Base-by-base conservation (phyloP, 495 filamentous ascomycete species). In the Melanomma pulvis-pyrius region DNA sequence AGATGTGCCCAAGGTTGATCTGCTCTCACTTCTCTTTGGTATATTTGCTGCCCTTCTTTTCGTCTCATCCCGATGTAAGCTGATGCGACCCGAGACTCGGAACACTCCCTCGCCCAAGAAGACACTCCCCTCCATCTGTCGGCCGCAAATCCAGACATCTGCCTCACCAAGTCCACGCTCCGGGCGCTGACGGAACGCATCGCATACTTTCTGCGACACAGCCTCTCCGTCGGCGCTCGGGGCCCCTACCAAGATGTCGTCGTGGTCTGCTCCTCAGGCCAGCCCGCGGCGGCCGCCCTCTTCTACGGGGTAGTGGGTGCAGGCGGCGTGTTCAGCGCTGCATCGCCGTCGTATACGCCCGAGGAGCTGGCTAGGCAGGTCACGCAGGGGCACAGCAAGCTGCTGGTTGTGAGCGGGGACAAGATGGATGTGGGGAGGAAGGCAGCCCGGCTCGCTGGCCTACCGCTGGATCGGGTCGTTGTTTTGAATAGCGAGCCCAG, bases 241-340 rank as follows among this genome's bases (percentile, higher is more conserved):
- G 82, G 82, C 7, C 75, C 78, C 0, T 75, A 78, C 34, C 79
- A 81, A 57, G 83, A 86, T 68, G 79, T 83, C 34, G 79, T 84
- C 13, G 73, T 82, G 15, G 76, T 77, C 51, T 79, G 83, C 22
- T 78, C 79, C n/a, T 77, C 78, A 3, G 83, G 83, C 0, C 79
- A 84, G 67, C 78, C 74, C 17, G 74, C 81, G 5, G 74, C 82
- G 7, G 76, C 81, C 0, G 70, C 76, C 26, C 32, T 82, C 25
- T 83, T 85, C 68, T 83, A 79, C 59, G 77, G 78, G 7, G 74
- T 80, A 26, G 73, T 85, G 34, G 81, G 76, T 17, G 83, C 83
- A 15, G 81, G 79, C 21, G 83, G 80, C 21, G 77, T 84, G 34
- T 84, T 78, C 69, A 79, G 79, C 11, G 75, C 81, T 22, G 79